Conservation (phyloP, 2,329 filamentous ascomycete genomes). For the Alternaria angustiovoidea region DNA sequence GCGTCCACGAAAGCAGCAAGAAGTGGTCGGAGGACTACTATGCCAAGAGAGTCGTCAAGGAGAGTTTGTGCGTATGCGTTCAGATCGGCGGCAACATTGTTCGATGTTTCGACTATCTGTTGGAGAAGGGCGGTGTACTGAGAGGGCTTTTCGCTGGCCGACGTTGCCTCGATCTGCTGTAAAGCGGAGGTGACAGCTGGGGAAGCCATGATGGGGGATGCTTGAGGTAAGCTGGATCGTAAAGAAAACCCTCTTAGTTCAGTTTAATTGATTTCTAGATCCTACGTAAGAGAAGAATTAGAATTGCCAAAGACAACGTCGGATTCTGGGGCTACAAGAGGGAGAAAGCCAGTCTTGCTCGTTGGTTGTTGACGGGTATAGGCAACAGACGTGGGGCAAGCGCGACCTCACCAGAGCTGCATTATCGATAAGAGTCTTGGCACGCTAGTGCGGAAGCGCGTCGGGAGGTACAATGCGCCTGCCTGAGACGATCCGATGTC, state of each 20-base stretch:
- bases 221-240: neutral
- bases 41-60: constrained; percentile 73
- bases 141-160: constrained; percentile 60
- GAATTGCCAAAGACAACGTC: neutral
- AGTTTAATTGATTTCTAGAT: neutral
- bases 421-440: constrained; percentile 32
- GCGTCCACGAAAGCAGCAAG: constrained; percentile 71
- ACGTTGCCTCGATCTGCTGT: constrained; percentile 58
- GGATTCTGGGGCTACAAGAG: neutral
- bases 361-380: constrained; percentile 6
- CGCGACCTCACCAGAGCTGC: constrained; percentile 6
- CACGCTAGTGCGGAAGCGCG: constrained; percentile 27
- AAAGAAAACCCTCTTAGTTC: neutral
- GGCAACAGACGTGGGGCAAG: constrained; percentile 22
- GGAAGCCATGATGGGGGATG: constrained; percentile 56
- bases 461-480: constrained; percentile 17
- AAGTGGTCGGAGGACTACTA: constrained; percentile 77
- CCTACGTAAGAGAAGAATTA: no score
- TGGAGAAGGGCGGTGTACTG: constrained; percentile 67
- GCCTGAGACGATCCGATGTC: constrained; percentile 6
- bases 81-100: constrained; percentile 66
- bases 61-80: constrained; percentile 73
- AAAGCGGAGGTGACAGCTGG: constrained; percentile 59
- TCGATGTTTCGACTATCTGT: constrained; percentile 60
- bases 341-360: neutral